Base-by-base conservation (phyloP, 23 red algal species). In the Chondrus crispus region DNA sequence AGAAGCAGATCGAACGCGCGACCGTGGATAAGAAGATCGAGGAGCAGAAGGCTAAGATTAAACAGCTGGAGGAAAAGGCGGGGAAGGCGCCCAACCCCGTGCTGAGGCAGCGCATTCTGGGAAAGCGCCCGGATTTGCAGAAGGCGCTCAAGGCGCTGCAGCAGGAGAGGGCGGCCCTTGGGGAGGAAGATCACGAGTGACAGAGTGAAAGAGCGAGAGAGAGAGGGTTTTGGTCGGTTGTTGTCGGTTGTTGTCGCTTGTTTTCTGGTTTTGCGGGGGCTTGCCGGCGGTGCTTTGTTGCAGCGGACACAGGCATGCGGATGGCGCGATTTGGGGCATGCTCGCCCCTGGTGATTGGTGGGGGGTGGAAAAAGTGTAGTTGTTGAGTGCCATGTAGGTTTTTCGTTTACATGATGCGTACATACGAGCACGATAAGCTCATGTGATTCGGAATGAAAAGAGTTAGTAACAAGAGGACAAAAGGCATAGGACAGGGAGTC, bases 21-120 rank as follows among this genome's bases (percentile, higher is more conserved):
- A 88, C 78, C n/a, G 57, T 94, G 24, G 92, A 82, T 48, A 70
- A 80, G 51, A 82, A 54, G 70, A 88, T 94, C 43, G 58, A 80
- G 40, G 92, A 86, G 62, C 74, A 87, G 44, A 82, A 85, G 55
- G 74, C 50, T 32, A 87, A 87, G 75, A 87, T 94, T 85, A 52
- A 51, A 24, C 64, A 94, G 26, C 64, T 87, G 84, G 83, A 86
- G 82, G 92, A 40, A 13, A 43, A 68, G 73, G 81, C 84, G 38
- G 84, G 64, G 73, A 73, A 55, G 40, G 84, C 71, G 8, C 74
- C 84, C 33, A 94, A 94, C 53, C 83, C 73, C 22, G 64, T 87
- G 38, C 38, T 94, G 54, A 86, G 75, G 68, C 68, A 88, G 20
- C 70, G 92, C 2, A 62, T 87, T 49, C 44, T 81, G 73, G 53